Evolutionary conservation across 805 yeast genomes (phyloP), one percentile per base, ranked within the genome.

Genomic region (Myxozyma lipomycoides): DNA sequence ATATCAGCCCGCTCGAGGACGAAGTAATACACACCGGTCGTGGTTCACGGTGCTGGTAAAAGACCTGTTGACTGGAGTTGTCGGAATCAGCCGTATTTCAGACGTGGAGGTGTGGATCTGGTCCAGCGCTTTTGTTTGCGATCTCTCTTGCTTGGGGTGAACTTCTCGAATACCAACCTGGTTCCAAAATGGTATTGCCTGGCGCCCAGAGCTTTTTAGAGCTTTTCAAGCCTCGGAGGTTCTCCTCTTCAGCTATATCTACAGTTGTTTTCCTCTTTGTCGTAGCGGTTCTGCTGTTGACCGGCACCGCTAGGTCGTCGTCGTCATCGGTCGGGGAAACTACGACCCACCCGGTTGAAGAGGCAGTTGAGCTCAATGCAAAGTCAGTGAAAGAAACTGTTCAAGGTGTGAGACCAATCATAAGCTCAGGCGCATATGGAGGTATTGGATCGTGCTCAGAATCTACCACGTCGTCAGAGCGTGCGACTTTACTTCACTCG

Each of bases 401-500:
- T 7, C 38, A 17, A 7, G 38, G 19, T 7, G n/a, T 35, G 6
- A 21, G 7, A 35, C 38, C 38, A 21, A 17, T 35, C 38, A 7
- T 17, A 5, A 21, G 21, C 6, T 15, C 32, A 7, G 34, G 21
- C n/a, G 40, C 12, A 9, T 40, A 23, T 17, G 18, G n/a, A 7
- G 43, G 43, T 17, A 6, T 40, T 19, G 43, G 43, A 10, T 10
- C 17, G 6, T 40, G 43, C 43, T 40, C 43, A 6, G n/a, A 15
- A 15, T 17, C 7, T 40, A 7, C 26, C 15, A 5, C 17, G 43
- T 34, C 44, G 18, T 37, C 34, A 24, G 45, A 28, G 7, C 26
- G 40, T 23, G 47, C 45, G 17, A 41, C 23, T 24, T n/a, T 40
- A 5, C 40, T 40, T 12, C 18, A 35, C 18, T 40, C 49, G 25